A percentile compares a stretch with the other conserved stretches of the same genome.
Evolutionary conservation across 495 filamentous ascomycete species (phyloP).

Genomic region (Xylaria sp.): DNA sequence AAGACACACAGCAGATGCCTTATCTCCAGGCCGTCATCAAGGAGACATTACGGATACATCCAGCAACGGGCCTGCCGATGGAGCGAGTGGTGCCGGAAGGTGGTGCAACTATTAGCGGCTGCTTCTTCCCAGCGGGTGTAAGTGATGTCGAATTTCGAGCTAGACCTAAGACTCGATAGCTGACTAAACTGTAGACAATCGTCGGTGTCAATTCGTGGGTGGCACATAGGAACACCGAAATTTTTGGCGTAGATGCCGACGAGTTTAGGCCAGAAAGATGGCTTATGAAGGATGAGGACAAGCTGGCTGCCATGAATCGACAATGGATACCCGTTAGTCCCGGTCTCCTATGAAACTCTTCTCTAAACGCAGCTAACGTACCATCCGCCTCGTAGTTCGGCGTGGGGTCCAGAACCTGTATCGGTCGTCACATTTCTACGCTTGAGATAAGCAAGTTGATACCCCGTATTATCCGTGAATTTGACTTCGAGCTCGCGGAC

Average conservation of each 20-base stretch:
- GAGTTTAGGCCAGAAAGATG: slow-evolving; percentile 56
- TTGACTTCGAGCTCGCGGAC: slow-evolving; percentile 50
- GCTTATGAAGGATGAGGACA: slow-evolving; percentile 49
- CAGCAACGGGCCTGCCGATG: slow-evolving; percentile 60
- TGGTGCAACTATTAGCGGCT: slow-evolving; percentile 58
- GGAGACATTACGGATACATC: slow-evolving; percentile 67
- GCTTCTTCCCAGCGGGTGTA: slow-evolving; percentile 59
- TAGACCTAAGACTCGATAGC: slow-evolving; percentile 32
- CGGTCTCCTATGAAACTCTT: neutral
- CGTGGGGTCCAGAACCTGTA: slow-evolving; percentile 66
- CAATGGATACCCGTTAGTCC: slow-evolving; percentile 35
- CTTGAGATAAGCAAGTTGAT: slow-evolving; percentile 73
- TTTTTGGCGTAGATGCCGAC: slow-evolving; percentile 56
- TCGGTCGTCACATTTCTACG: slow-evolving; percentile 69
- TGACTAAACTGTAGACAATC: slow-evolving; percentile 50
- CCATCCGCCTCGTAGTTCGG: slow-evolving; percentile 55
- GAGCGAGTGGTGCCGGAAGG: slow-evolving; percentile 64
- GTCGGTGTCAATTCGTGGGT: slow-evolving; percentile 67
- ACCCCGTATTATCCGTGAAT: slow-evolving; percentile 63
- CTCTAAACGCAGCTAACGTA: neutral
- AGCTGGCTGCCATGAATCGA: slow-evolving; percentile 50
- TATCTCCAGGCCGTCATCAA: slow-evolving; percentile 73
- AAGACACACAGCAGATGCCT: slow-evolving; percentile 59
- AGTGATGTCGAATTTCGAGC: slow-evolving; percentile 30
- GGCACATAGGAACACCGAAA: slow-evolving; percentile 52